These are phyloP conservation scores for Erigeron canadensis DNA, from an alignment of 129 eudicot species.

Conservation along the genomic window DNA sequence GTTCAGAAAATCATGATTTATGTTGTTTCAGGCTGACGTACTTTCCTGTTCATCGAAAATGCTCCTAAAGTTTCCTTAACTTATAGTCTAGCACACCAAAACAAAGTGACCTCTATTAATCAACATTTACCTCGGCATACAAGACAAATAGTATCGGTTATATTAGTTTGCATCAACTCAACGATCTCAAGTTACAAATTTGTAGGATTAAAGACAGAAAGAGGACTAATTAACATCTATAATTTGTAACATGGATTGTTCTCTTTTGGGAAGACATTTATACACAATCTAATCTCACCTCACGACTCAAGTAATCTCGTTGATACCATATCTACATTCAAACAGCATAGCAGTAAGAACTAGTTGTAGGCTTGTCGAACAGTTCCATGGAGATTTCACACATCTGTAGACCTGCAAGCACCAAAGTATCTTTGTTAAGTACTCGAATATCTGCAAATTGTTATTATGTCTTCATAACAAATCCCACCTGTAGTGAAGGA, in stretches of 20 bases:
- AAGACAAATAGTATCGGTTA: neutral
- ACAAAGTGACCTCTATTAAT: neutral
- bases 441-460: neutral
- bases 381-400: constrained; percentile 13
- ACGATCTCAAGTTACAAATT: neutral
- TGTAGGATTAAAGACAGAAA: neutral
- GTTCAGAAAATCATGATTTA: too few relatives aligned
- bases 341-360: neutral
- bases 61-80: too few relatives aligned
- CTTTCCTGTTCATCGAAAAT: too few relatives aligned
- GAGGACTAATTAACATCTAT: neutral
- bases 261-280: neutral
- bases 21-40: too few relatives aligned
- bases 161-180: neutral
- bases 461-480: neutral
- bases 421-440: neutral
- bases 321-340: constrained; percentile 11
- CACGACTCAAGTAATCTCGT: constrained; percentile 5
- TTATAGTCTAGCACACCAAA: too few relatives aligned
- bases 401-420: constrained; percentile 3
- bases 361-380: constrained; percentile 5
- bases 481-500: neutral
- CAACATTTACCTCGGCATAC: neutral
- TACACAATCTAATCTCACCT: constrained; percentile 14
- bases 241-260: neutral